Conservation (phyloP, 2,329 filamentous ascomycete genomes). For the Neurospora sp. region DNA sequence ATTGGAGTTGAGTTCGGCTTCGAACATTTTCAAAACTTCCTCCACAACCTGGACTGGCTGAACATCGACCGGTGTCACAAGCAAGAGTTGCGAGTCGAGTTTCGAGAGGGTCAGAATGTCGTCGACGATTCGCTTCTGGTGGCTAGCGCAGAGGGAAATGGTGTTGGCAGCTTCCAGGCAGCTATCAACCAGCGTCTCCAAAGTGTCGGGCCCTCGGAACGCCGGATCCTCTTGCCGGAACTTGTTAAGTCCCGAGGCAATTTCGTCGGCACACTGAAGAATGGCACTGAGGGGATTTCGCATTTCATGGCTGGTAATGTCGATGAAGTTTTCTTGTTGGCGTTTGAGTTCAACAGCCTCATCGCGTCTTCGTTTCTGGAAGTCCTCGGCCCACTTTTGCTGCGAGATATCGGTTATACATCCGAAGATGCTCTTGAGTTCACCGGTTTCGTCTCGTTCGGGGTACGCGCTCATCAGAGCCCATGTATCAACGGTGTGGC, state of each 20-base stretch:
- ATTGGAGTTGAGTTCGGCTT: constrained; percentile 61
- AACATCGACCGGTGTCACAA: constrained; percentile 59
- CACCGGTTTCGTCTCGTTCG: constrained; percentile 53
- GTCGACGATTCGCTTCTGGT: constrained; percentile 68
- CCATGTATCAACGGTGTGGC: constrained; percentile 59
- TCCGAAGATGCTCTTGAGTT: constrained; percentile 65
- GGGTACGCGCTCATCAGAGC: constrained; percentile 68
- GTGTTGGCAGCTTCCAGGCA: constrained; percentile 71
- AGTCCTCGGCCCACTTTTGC: constrained; percentile 75
- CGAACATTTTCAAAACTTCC: constrained; percentile 65
- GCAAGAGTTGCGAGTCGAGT: constrained; percentile 63
- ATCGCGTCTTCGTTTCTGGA: constrained; percentile 66
- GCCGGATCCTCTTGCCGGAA: constrained; percentile 25
- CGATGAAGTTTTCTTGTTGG: constrained; percentile 62
- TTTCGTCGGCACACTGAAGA: constrained; percentile 47
- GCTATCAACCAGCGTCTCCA: constrained; percentile 39
- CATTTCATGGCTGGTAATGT: constrained; percentile 68
- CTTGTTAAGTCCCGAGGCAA: constrained; percentile 49
- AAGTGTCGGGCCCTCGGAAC: constrained; percentile 23
- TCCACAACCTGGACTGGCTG: constrained; percentile 56
- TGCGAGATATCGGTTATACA: constrained; percentile 78
- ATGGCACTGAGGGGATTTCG: constrained; percentile 62
- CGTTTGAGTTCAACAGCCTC: constrained; percentile 74
- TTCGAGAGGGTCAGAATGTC: constrained; percentile 65
- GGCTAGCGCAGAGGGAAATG: constrained; percentile 68